Percentiles rank a stretch among this genome's conserved stretches.
Conservation (phyloP, 495 filamentous ascomycete genomes). For the Neurospora sp. region DNA sequence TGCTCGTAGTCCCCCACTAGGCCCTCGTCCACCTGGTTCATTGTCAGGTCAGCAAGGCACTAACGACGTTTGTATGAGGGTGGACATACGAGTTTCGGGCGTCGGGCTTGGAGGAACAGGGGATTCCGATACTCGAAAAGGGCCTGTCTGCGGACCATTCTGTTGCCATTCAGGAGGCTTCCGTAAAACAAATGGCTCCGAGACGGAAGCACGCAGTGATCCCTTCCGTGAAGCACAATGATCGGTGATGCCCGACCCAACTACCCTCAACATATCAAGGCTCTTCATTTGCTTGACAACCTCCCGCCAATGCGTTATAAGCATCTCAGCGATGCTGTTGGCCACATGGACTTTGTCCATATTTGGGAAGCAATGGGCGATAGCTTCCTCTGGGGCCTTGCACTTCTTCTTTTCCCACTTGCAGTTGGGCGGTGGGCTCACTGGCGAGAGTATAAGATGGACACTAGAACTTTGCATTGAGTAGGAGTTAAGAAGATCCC, state of each 20-base stretch:
- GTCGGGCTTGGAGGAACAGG: conserved; percentile 20
- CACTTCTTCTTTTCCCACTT: conserved; percentile 26
- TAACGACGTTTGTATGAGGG: neutral
- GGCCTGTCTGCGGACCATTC: neutral
- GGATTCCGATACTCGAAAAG: conserved; percentile 10
- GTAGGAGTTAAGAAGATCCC: conserved; percentile 41
- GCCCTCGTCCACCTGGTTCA: conserved; percentile 3
- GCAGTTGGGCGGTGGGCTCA: conserved; percentile 21
- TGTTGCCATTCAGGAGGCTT: conserved; percentile 11
- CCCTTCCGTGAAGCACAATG: neutral
- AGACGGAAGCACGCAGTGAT: conserved; percentile 13
- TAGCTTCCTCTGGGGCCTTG: conserved; percentile 2
- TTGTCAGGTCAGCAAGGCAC: neutral
- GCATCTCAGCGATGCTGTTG: conserved; percentile 46
- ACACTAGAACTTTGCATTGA: conserved; percentile 26
- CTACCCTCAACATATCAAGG: conserved; percentile 20
- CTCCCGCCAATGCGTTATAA: conserved; percentile 49
- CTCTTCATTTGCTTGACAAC: conserved; percentile 44
- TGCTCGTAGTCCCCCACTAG: conserved; percentile 1
- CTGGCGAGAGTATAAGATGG: conserved; percentile 28
- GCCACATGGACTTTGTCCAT: conserved; percentile 43
- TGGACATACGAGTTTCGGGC: conserved; percentile 13
- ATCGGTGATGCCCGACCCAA: neutral
- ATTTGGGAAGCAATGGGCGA: neutral
- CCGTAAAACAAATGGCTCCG: conserved; percentile 14